Evolutionary conservation across 495 filamentous ascomycete species (phyloP), one percentile per base, ranked within the genome.

Genomic region (Penicillium goetzii): DNA sequence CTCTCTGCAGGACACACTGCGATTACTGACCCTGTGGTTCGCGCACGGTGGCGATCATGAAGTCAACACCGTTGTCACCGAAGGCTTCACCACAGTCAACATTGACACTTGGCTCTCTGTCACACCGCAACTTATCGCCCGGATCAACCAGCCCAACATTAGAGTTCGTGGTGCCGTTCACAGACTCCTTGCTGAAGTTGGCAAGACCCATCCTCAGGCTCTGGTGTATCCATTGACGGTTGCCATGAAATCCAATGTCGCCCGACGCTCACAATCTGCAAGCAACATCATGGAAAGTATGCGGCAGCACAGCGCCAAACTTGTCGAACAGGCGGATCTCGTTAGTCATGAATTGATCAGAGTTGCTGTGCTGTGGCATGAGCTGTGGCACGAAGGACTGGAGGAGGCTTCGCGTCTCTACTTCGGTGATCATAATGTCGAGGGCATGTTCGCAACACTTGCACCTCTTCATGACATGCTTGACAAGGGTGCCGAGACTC

Each of bases 161-260:
- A 83, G 88, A 40, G 92, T 98, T 10, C 89, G 96, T 59, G 86
- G 89, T 64, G 88, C 94, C 2, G 93, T 99, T 55, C 95, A 98
- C 75, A 90, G 92, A 55, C 80, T 99, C 5, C 82, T 99, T 25
- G 87, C 88, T 10, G 95, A 98, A 75, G 90, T 99, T 56, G 96
- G 95, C 47, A 89, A 92, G 62, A 88, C 91, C 12, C 95, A 99
- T 73, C 95, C 95, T 14, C 95, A 99, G 69, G 93, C 95, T n/a
- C 74, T 99, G 25, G 96, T 99, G n/a, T 99, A 97, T 71, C 93
- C 95, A n/a, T 84, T 99, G 66, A 98, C 96, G 0, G 96, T 99
- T 10, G 93, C 96, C 15, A 96, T 97, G 87, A 99, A 99, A 74
- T 97, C 95, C 4, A 90, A 92, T 68, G 80, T 86, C 40, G 84